Percentiles rank a stretch among this genome's conserved stretches.
Evolutionary conservation across 1,139 yeast species (phyloP).

Genomic region (Magnusiomyces suaveolens): DNA sequence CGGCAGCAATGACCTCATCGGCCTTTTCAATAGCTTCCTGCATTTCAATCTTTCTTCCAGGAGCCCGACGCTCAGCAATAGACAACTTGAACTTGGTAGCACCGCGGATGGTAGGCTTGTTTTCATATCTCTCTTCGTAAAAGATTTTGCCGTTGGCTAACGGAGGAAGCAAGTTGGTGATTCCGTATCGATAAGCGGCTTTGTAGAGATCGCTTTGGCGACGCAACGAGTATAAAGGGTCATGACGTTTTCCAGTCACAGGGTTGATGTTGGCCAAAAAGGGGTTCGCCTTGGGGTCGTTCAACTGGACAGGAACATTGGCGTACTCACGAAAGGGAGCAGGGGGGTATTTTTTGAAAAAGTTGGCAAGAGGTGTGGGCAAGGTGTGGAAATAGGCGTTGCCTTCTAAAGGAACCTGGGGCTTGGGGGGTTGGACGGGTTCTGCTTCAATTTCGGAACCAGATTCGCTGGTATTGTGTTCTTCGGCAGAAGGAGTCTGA

Average conservation of each 20-base stretch:
- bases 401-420: constrained; percentile 11
- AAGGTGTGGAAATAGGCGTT: constrained; percentile 35
- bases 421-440: background rate
- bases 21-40: constrained; percentile 58
- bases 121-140: constrained; percentile 66
- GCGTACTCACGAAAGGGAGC: constrained; percentile 64
- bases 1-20: constrained; percentile 58
- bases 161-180: constrained; percentile 70
- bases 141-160: constrained; percentile 57
- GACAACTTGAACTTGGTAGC: constrained; percentile 70
- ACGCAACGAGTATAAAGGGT: constrained; percentile 66
- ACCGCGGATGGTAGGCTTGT: constrained; percentile 68
- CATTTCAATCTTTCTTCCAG: constrained; percentile 51
- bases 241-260: constrained; percentile 65
- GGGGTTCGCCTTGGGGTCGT: constrained; percentile 70
- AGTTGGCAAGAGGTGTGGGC: constrained; percentile 63
- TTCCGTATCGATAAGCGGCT: constrained; percentile 71
- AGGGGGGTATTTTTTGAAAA: constrained; percentile 81
- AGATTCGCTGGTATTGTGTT: no score
- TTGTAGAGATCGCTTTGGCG: constrained; percentile 80
- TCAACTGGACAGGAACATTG: constrained; percentile 52
- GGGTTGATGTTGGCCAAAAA: constrained; percentile 82
- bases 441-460: constrained; percentile 10
- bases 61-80: constrained; percentile 66
- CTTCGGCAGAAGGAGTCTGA: no score